Percentiles rank a stretch among this genome's conserved stretches.
Conservation (phyloP, 805 yeast species). For the Groenewaldozyma salmanticensis region DNA sequence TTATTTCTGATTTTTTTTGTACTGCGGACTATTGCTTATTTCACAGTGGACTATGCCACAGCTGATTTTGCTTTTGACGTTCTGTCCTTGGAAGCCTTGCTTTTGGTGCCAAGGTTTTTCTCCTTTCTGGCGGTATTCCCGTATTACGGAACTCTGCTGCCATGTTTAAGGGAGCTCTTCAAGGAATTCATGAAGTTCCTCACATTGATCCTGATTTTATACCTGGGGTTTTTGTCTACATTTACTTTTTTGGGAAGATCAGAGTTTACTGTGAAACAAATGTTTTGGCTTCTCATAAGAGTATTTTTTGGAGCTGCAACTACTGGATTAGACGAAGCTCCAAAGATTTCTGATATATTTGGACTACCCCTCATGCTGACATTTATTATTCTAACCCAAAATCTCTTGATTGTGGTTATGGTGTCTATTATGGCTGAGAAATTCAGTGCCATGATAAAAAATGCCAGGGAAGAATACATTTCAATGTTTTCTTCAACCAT, state of each 20-base stretch:
- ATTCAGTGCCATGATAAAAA: slow-evolving; percentile 24
- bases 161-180: slow-evolving; percentile 24
- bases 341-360: slow-evolving; percentile 22
- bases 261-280: slow-evolving; percentile 19
- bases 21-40: slow-evolving; percentile 15
- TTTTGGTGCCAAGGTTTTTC: slow-evolving; percentile 25
- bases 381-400: slow-evolving; percentile 23
- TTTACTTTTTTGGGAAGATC: slow-evolving; percentile 25
- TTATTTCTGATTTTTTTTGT: slow-evolving; percentile 16
- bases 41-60: slow-evolving; percentile 8
- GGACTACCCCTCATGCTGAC: slow-evolving; percentile 27
- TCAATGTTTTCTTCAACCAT: slow-evolving; percentile 24
- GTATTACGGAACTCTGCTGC: slow-evolving; percentile 26
- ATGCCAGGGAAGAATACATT: slow-evolving; percentile 27
- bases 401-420: slow-evolving; percentile 25
- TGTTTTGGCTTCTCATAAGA: slow-evolving; percentile 25
- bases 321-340: slow-evolving; percentile 26
- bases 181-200: slow-evolving; percentile 25
- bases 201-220: slow-evolving; percentile 20
- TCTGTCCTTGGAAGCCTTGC: slow-evolving; percentile 23
- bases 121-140: slow-evolving; percentile 25
- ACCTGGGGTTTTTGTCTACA: slow-evolving; percentile 26
- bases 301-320: slow-evolving; percentile 27
- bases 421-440: slow-evolving; percentile 27
- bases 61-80: slow-evolving; percentile 22